These are phyloP conservation scores for Limonium bicolor DNA, from an alignment of 148 eudicot species.

Conservation along the genomic window DNA sequence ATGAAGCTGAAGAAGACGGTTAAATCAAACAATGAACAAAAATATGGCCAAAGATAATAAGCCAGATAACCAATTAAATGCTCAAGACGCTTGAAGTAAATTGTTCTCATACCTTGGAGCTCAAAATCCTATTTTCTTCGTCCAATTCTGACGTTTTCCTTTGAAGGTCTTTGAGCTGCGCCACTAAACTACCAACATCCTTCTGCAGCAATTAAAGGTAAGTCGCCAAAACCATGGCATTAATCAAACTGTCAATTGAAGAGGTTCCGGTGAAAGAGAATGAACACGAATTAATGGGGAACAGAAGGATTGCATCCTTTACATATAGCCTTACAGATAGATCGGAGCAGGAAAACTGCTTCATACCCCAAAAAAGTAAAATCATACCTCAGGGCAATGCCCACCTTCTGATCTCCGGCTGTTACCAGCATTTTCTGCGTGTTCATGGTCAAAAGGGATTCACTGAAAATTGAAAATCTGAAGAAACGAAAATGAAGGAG, in stretches of 20 bases:
- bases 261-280: too few species aligned
- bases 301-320: too few species aligned
- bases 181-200: constrained; percentile 71
- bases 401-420: constrained; percentile 18
- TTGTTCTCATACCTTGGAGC: constrained; percentile 32
- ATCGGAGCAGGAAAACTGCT: too few species aligned
- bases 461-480: not conserved
- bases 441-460: too few species aligned
- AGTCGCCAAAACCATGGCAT: too few species aligned
- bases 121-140: constrained; percentile 49
- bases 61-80: too few species aligned
- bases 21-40: not conserved
- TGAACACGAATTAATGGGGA: too few species aligned
- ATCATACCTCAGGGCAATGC: constrained; percentile 19
- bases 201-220: constrained; percentile 21
- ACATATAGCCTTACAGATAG: too few species aligned
- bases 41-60: not conserved
- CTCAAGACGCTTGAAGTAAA: not conserved
- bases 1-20: constrained; percentile 39
- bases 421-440: constrained; percentile 25
- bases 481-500: not conserved
- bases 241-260: too few species aligned
- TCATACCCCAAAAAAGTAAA: too few species aligned
- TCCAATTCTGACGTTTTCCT: constrained; percentile 49
- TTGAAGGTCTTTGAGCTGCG: constrained; percentile 76